These are phyloP conservation scores for Mucor indicus DNA, from an alignment of 371 early-diverging fungal species.

Conservation along the genomic window DNA sequence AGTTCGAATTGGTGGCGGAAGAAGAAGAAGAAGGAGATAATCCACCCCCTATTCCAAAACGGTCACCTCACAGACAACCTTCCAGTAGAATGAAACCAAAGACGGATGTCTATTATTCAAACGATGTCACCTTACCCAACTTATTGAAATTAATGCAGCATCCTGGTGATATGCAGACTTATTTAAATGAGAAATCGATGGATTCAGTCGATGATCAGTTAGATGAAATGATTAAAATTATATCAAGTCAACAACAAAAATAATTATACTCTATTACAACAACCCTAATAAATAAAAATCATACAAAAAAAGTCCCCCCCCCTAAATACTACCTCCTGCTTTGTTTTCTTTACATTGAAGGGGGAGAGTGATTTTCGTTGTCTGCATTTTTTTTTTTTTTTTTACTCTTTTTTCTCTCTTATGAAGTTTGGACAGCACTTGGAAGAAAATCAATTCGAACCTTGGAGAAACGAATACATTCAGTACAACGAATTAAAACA, in stretches of 20 bases:
- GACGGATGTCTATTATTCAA: conserved; percentile 43
- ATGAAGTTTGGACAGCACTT: conserved; percentile 19
- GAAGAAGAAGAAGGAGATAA: conserved; percentile 1
- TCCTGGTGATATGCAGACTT: neutral
- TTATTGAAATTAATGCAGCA: conserved; percentile 35
- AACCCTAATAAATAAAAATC: too few relatives aligned
- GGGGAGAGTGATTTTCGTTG: too few relatives aligned
- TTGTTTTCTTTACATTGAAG: too few relatives aligned
- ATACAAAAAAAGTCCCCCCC: too few relatives aligned
- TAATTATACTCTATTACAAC: too few relatives aligned
- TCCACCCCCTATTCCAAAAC: conserved; percentile 38
- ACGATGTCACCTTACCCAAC: conserved; percentile 29
- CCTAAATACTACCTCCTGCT: too few relatives aligned
- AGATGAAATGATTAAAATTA: conserved; percentile 33
- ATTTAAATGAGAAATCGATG: conserved; percentile 2
- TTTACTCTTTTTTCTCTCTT: too few relatives aligned
- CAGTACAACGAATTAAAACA: conserved; percentile 11
- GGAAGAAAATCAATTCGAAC: conserved; percentile 1
- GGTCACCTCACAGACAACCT: conserved; percentile 32
- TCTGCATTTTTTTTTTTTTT: too few relatives aligned
- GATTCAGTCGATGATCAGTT: conserved; percentile 36
- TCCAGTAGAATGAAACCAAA: conserved; percentile 9
- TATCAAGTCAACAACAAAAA: conserved; percentile 10
- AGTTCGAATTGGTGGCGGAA: conserved; percentile 9
- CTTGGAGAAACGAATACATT: conserved; percentile 20